Evolutionary conservation across 768 basidiomycete species (phyloP).

Genomic region (Phaeotremella skinneri): DNA sequence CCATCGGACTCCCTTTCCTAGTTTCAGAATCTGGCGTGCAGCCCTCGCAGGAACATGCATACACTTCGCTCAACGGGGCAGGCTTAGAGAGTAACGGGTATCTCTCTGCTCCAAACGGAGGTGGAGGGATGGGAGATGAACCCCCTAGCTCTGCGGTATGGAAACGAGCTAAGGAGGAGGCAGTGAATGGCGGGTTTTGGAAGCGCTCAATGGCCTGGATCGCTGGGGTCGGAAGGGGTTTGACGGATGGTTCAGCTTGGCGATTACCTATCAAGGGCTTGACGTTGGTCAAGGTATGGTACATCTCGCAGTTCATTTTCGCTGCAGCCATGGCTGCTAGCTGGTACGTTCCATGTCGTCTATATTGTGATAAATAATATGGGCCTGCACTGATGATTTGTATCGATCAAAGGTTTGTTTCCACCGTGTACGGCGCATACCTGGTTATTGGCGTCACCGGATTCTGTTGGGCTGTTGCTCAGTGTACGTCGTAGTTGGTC

Average conservation of each 20-base stretch:
- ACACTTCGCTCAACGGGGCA: slow-evolving; percentile 17
- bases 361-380: not conserved
- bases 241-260: slow-evolving; percentile 18
- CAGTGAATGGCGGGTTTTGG: slow-evolving; percentile 17
- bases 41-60: slow-evolving; percentile 8
- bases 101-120: slow-evolving; percentile 1
- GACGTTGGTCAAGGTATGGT: slow-evolving; percentile 62
- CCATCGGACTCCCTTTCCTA: slow-evolving; percentile 69
- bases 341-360: slow-evolving; percentile 60
- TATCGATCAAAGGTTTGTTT: slow-evolving; percentile 61
- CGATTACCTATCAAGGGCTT: slow-evolving; percentile 49
- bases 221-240: slow-evolving; percentile 6
- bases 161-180: slow-evolving; percentile 25
- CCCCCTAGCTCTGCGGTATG: slow-evolving; percentile 13
- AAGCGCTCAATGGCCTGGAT: not conserved
- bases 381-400: slow-evolving; percentile 5
- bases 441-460: slow-evolving; percentile 74
- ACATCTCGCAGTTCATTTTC: slow-evolving; percentile 70
- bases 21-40: slow-evolving; percentile 44
- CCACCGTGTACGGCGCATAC: slow-evolving; percentile 68
- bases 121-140: slow-evolving; percentile 1
- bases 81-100: slow-evolving; percentile 1
- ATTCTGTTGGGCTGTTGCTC: slow-evolving; percentile 86
- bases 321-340: slow-evolving; percentile 75
- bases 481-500: slow-evolving; percentile 57